Conservation (phyloP, 1,139 yeast genomes). For the Kurtzmaniella quercitrusa region DNA sequence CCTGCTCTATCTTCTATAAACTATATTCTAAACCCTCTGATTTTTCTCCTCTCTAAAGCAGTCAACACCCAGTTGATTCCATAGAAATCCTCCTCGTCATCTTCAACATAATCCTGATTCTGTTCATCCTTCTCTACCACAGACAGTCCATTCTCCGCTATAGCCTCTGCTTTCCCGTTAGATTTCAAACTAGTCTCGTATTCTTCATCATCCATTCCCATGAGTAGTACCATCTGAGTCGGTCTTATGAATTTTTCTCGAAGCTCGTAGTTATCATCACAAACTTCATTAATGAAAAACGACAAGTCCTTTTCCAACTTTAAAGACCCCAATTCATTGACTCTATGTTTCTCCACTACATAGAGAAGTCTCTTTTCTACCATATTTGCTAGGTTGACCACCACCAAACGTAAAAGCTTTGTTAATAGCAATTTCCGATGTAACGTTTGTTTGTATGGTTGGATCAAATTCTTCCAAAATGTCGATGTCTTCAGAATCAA, state of each 20-base stretch:
- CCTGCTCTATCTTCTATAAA: not conserved
- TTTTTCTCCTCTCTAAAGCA: conserved; percentile 64
- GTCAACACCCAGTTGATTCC: conserved; percentile 79
- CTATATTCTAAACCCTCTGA: conserved; percentile 45
- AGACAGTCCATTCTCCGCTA: conserved; percentile 9
- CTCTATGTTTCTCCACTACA: conserved; percentile 51
- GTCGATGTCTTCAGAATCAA: conserved; percentile 43
- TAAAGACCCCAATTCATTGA: conserved; percentile 81
- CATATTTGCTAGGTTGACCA: conserved; percentile 47
- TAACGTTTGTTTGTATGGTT: conserved; percentile 60
- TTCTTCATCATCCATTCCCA: conserved; percentile 85
- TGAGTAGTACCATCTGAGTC: conserved; percentile 75
- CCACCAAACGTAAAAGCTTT: conserved; percentile 47
- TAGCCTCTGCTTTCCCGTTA: not conserved
- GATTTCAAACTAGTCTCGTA: conserved; percentile 33
- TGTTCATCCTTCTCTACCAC: conserved; percentile 24
- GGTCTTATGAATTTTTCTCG: conserved; percentile 76
- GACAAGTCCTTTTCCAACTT: conserved; percentile 82
- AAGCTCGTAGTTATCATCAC: conserved; percentile 60
- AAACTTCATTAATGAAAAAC: conserved; percentile 61
- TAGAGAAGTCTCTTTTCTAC: conserved; percentile 67
- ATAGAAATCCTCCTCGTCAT: conserved; percentile 22
- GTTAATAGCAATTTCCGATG: conserved; percentile 45
- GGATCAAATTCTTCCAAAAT: conserved; percentile 61
- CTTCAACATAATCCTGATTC: conserved; percentile 10